phyloP scores from a whole-genome alignment of 2,329 filamentous ascomycete species.

The Trichoderma aggressivum region DNA sequence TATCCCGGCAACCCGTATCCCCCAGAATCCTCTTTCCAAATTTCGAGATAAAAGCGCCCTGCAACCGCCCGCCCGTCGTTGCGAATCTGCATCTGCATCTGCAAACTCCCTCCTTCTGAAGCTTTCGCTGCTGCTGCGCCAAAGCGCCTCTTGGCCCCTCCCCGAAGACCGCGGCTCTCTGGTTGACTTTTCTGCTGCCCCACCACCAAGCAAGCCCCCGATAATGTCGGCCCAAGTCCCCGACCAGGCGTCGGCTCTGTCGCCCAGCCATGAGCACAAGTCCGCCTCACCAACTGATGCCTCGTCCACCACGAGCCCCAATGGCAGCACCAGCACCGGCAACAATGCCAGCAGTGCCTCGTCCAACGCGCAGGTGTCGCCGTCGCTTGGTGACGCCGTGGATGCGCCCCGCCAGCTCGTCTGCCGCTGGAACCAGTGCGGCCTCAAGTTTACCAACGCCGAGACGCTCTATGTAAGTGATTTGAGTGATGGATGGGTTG shows the following conservation, averaged over 20 bases:
- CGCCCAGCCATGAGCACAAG: slow-evolving; percentile 28
- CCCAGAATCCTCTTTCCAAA: not conserved
- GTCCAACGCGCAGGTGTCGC: not conserved
- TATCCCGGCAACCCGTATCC: not conserved
- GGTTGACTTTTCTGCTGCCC: slow-evolving; percentile 10
- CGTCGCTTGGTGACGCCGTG: not conserved
- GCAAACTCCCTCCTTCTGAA: not conserved
- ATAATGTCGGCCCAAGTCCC: slow-evolving; percentile 34
- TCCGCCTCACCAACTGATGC: slow-evolving; percentile 7
- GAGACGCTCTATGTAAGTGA: slow-evolving; percentile 59
- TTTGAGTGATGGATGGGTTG: not conserved
- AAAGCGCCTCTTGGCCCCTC: slow-evolving; percentile 14
- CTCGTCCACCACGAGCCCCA: slow-evolving; percentile 9
- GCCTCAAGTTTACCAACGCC: slow-evolving; percentile 55
- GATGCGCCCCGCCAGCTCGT: slow-evolving; percentile 36
- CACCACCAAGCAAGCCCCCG: not conserved
- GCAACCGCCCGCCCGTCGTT: not conserved
- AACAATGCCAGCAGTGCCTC: slow-evolving; percentile 3
- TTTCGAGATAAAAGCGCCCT: not conserved
- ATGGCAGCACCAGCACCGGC: slow-evolving; percentile 8
- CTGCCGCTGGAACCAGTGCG: slow-evolving; percentile 59
- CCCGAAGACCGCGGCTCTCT: slow-evolving; percentile 7
- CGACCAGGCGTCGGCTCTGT: slow-evolving; percentile 25
- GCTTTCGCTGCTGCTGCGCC: slow-evolving; percentile 2
- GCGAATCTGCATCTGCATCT: slow-evolving; percentile 16